Evolutionary conservation across 164 flowering plant genomes (phyloP).

Genomic region (Sextonia rubra): DNA sequence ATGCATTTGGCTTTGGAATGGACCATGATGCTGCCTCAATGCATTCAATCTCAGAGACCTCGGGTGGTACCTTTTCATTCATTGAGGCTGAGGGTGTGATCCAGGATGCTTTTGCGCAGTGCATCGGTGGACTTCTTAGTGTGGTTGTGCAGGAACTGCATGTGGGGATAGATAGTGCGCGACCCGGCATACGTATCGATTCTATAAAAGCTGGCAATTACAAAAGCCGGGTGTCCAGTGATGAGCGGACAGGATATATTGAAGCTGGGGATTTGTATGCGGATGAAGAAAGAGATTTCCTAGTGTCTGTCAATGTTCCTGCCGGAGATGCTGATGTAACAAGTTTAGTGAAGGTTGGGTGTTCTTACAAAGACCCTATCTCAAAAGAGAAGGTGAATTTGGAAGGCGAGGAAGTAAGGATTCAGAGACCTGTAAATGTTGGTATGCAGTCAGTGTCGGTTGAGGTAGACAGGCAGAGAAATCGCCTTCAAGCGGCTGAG

Average conservation of each 20-base stretch:
- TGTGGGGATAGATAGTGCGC: constrained; percentile 49
- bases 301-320: constrained; percentile 58
- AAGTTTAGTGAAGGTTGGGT: constrained; percentile 54
- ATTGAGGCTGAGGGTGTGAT: constrained; percentile 80
- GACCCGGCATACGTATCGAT: constrained; percentile 37
- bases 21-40: constrained; percentile 89
- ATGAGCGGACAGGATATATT: constrained; percentile 43
- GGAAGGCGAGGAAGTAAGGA: constrained; percentile 38
- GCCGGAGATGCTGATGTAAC: constrained; percentile 25
- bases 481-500: constrained; percentile 70
- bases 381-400: constrained; percentile 35
- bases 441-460: constrained; percentile 37
- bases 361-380: constrained; percentile 57
- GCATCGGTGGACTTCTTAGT: constrained; percentile 91
- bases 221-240: constrained; percentile 25
- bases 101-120: constrained; percentile 98
- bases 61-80: constrained; percentile 98
- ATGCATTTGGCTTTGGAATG: constrained; percentile 87
- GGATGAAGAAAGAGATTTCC: constrained; percentile 87
- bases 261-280: constrained; percentile 86
- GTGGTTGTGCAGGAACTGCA: constrained; percentile 74
- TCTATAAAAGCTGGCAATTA: constrained; percentile 85
- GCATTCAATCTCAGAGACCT: constrained; percentile 83
- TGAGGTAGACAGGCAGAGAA: constrained; percentile 85
- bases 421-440: constrained; percentile 46